Base-by-base conservation (phyloP, 139 green algal species). In the Penium margaritaceum region DNA sequence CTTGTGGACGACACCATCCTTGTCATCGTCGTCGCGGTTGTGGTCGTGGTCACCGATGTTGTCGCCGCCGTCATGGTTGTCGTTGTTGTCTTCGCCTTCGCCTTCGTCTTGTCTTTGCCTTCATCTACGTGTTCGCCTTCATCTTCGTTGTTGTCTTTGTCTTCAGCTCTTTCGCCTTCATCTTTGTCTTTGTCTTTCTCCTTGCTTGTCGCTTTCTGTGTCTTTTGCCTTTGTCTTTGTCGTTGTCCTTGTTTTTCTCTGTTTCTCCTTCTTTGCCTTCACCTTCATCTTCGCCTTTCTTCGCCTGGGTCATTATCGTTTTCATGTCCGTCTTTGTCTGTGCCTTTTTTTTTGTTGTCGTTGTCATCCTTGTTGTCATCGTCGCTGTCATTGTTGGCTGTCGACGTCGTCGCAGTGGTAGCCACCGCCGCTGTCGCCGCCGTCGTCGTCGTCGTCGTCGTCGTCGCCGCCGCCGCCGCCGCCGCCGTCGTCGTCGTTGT, bases 91-190 rank as follows among this genome's bases (percentile, higher is more conserved):
- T n/a, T n/a, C n/a, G n/a, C n/a, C n/a, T n/a, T n/a, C n/a, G n/a
- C n/a, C n/a, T n/a, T n/a, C n/a, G n/a, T n/a, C n/a, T 93, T 77
- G 92, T 93, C 44, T 94, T 85, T n/a, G 98, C 98, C 85, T 97
- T 96, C 79, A 89, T 91, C 34, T 95, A 96, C 64, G 74, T 80
- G 37, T 29, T 24, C 51, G 51, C 30, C 51, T 60, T 60, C 51
- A 24, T 9, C n/a, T n/a, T n/a, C n/a, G n/a, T 60, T n/a, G 51
- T 60, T 60, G 24, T n/a, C 12, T 29, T 58, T 4, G 24, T 60
- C 29, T 34, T 58, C 51, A 6, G 29, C 29, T 60, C 51, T 24
- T 27, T 33, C 41, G 51, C 30, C 30, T 60, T 60, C 51, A 34
- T 60, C 51, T n/a, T n/a, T n/a, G n/a, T n/a, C n/a, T n/a, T n/a